Evolutionary conservation across 2,329 filamentous ascomycete species (phyloP).

Genomic region (Amylocarpus encephaloides): DNA sequence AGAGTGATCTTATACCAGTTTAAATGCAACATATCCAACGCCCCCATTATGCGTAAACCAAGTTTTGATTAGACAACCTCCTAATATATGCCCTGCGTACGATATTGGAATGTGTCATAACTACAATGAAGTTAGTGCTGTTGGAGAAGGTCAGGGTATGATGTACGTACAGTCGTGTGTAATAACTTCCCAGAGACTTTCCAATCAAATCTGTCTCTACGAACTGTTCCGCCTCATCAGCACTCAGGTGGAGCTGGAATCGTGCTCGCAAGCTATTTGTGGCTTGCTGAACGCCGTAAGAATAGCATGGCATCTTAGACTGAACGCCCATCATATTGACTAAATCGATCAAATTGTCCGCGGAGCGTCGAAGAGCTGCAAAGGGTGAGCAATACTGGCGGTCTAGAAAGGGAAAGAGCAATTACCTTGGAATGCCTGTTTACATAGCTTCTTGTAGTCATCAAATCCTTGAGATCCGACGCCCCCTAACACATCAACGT

Average conservation of each 20-base stretch:
- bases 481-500: slow-evolving; percentile 76
- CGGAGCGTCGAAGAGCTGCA: slow-evolving; percentile 65
- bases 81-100: slow-evolving; percentile 81
- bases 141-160: not conserved
- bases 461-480: slow-evolving; percentile 63
- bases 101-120: slow-evolving; percentile 82
- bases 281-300: slow-evolving; percentile 64
- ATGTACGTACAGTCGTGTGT: slow-evolving; percentile 68
- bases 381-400: slow-evolving; percentile 10
- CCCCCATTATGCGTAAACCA: slow-evolving; percentile 8
- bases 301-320: slow-evolving; percentile 80
- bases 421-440: slow-evolving; percentile 72
- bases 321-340: slow-evolving; percentile 80
- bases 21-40: slow-evolving; percentile 20
- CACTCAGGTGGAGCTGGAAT: slow-evolving; percentile 76
- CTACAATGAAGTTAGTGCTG: slow-evolving; percentile 35
- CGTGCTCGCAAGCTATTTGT: slow-evolving; percentile 64
- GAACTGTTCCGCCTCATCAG: slow-evolving; percentile 73
- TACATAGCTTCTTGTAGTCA: slow-evolving; percentile 72
- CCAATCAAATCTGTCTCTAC: slow-evolving; percentile 73
- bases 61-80: slow-evolving; percentile 7
- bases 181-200: slow-evolving; percentile 81
- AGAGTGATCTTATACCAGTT: not conserved
- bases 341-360: slow-evolving; percentile 73
- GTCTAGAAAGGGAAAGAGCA: slow-evolving; percentile 22